phyloP scores from a whole-genome alignment of 1,139 yeast genomes.

The Geotrichum citri-aurantii region DNA sequence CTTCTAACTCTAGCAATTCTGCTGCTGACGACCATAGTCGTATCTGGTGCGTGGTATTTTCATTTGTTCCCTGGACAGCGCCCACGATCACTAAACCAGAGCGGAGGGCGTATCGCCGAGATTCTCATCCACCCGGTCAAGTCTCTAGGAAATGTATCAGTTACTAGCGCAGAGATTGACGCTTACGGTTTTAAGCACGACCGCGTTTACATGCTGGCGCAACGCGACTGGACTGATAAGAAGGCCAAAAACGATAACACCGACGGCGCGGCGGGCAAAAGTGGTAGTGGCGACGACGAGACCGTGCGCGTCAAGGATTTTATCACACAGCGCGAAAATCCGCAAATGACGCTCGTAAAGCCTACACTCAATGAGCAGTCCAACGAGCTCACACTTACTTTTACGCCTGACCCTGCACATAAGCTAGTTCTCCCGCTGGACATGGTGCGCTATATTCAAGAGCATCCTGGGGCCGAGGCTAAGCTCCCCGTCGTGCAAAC shows the following conservation, averaged over 20 bases:
- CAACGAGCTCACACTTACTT: constrained; percentile 31
- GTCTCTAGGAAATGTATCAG: constrained; percentile 38
- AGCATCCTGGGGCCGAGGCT: constrained; percentile 14
- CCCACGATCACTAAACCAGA: not conserved
- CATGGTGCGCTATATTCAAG: constrained; percentile 16
- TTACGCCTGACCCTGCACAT: constrained; percentile 23
- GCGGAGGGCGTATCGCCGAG: constrained; percentile 11
- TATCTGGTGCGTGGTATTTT: not conserved
- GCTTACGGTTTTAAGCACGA: constrained; percentile 41
- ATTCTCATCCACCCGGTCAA: constrained; percentile 41
- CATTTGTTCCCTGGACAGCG: not conserved
- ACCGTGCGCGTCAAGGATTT: constrained; percentile 27
- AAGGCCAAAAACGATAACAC: not conserved
- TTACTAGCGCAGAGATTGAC: constrained; percentile 36
- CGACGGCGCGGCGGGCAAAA: not conserved
- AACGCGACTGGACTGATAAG: constrained; percentile 24
- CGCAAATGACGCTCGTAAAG: constrained; percentile 34
- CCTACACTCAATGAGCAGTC: constrained; percentile 28
- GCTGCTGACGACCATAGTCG: not conserved
- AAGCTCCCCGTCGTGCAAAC: constrained; percentile 18
- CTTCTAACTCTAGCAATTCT: not conserved
- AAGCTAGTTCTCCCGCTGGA: constrained; percentile 25
- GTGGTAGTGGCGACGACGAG: not conserved
- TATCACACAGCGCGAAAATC: constrained; percentile 36
- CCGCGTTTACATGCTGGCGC: constrained; percentile 39